A percentile compares a stretch with the other conserved stretches of the same genome.
Conservation (phyloP, 495 filamentous ascomycete genomes). For the Neurospora sp. region DNA sequence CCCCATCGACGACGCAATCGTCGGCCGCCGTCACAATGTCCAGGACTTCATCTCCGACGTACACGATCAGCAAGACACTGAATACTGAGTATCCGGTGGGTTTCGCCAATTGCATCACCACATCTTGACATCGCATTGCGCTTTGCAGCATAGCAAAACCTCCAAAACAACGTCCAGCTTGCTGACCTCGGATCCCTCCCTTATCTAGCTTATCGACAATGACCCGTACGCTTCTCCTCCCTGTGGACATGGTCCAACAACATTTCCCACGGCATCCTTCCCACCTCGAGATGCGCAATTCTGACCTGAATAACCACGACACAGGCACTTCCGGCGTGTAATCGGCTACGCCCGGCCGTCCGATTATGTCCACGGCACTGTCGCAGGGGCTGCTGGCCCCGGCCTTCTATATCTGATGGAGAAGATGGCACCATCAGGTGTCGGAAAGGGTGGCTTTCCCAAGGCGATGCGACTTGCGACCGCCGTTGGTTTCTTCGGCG, state of each 20-base stretch:
- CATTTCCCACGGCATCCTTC: background rate
- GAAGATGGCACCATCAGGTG: slow-evolving; percentile 67
- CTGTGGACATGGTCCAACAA: background rate
- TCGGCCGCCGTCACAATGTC: slow-evolving; percentile 44
- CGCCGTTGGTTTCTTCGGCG: slow-evolving; percentile 60
- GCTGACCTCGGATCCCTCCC: background rate
- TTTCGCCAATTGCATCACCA: slow-evolving; percentile 15
- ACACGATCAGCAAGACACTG: slow-evolving; percentile 58
- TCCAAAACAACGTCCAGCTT: slow-evolving; percentile 6
- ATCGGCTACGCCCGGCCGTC: slow-evolving; percentile 71
- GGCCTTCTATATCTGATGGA: slow-evolving; percentile 69
- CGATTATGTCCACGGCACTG: slow-evolving; percentile 66
- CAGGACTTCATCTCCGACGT: slow-evolving; percentile 44
- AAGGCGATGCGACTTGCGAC: slow-evolving; percentile 69
- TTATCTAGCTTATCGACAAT: slow-evolving; percentile 79
- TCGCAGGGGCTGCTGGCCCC: slow-evolving; percentile 57
- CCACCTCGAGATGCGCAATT: background rate
- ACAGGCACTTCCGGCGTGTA: slow-evolving; percentile 83
- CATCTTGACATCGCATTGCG: background rate
- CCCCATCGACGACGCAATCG: slow-evolving; percentile 22
- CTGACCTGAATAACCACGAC: slow-evolving; percentile 14
- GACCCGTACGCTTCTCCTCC: slow-evolving; percentile 67
- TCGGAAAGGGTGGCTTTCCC: slow-evolving; percentile 68
- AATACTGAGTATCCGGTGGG: slow-evolving; percentile 73
- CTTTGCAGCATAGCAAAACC: slow-evolving; percentile 6